phyloP scores from a whole-genome alignment of 148 eudicot species.

The Salicornia ramosissima region DNA sequence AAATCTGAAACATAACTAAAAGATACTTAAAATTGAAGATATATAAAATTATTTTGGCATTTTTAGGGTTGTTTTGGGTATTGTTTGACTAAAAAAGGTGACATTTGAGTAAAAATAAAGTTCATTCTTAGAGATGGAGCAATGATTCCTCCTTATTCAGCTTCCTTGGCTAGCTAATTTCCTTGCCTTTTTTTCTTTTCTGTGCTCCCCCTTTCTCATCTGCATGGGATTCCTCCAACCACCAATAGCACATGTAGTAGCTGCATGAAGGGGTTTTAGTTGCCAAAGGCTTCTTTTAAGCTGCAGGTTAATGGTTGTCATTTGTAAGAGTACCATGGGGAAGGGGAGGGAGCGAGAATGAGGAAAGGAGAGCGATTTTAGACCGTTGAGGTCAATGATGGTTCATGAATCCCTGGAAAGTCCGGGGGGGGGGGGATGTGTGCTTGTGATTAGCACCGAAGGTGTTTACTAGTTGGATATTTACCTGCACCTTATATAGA shows the following conservation, averaged over 20 bases:
- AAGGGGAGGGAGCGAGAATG: not conserved
- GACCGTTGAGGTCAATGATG: no score
- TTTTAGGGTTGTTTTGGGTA: not conserved
- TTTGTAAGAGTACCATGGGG: no score
- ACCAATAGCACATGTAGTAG: no score
- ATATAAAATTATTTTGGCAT: not conserved
- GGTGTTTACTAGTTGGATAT: not conserved
- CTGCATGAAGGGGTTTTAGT: no score
- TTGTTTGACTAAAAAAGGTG: not conserved
- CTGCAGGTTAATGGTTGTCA: no score
- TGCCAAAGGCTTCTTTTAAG: no score
- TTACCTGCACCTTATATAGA: not conserved
- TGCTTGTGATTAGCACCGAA: not conserved
- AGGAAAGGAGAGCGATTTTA: no score
- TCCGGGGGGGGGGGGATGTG: no score
- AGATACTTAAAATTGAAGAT: no score
- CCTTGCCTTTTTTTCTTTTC: not conserved
- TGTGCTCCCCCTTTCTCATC: not conserved
- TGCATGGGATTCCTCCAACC: not conserved
- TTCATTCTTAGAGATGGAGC: not conserved
- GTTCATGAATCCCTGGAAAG: no score
- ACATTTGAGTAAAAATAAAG: not conserved
- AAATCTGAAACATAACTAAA: no score
- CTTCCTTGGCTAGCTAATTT: not conserved
- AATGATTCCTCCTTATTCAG: not conserved